These are phyloP conservation scores for Penicillium janthinellum DNA, from an alignment of 2,329 filamentous ascomycete genomes.

Conservation along the genomic window DNA sequence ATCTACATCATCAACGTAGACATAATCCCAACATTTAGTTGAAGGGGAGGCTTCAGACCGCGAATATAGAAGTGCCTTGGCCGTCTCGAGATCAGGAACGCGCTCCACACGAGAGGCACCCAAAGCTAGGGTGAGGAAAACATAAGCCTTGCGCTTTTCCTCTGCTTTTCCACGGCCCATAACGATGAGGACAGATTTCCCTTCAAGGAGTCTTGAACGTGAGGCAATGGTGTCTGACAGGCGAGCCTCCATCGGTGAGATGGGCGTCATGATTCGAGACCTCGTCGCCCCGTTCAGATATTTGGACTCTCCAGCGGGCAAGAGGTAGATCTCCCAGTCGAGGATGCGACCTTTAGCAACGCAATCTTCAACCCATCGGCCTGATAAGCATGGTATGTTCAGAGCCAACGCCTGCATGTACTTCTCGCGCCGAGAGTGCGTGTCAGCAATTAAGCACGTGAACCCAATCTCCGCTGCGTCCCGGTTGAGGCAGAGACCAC, in stretches of 20 bases:
- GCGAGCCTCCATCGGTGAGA: constrained; percentile 58
- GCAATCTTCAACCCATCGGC: constrained; percentile 78
- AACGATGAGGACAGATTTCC: constrained; percentile 71
- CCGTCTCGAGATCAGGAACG: constrained; percentile 67
- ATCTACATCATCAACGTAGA: constrained; percentile 72
- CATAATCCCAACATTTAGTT: constrained; percentile 64
- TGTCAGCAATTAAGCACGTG: constrained; percentile 80
- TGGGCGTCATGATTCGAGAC: constrained; percentile 68
- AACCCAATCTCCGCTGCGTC: constrained; percentile 66
- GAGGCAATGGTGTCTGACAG: constrained; percentile 60
- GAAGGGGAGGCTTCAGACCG: constrained; percentile 46
- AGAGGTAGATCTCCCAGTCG: constrained; percentile 77
- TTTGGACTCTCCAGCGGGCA: constrained; percentile 79
- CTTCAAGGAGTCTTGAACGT: constrained; percentile 65
- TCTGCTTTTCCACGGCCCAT: constrained; percentile 65
- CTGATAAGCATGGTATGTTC: constrained; percentile 80
- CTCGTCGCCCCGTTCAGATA: constrained; percentile 76
- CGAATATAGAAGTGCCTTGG: constrained; percentile 59
- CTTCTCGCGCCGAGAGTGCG: constrained; percentile 82
- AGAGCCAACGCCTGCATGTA: constrained; percentile 94
- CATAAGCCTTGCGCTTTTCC: constrained; percentile 69
- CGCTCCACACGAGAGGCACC: constrained; percentile 69
- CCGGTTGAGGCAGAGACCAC: constrained; percentile 56
- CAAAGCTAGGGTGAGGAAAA: constrained; percentile 77
- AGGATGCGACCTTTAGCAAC: constrained; percentile 62